Evolutionary conservation across 768 basidiomycete species (phyloP).

Genomic region (Asterophora lycoperdoides): DNA sequence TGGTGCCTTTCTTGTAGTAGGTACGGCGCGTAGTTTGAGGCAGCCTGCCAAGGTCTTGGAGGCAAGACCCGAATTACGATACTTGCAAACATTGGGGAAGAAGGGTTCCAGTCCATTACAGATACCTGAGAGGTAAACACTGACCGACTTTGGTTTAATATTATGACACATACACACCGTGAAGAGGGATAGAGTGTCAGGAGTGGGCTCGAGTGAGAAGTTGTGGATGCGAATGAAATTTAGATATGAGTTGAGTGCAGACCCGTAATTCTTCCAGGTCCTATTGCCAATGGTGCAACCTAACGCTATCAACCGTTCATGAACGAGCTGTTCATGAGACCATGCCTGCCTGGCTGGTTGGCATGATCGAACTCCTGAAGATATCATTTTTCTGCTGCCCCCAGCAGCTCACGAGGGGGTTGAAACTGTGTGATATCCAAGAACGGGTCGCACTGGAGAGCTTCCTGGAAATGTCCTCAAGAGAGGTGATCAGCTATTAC

Average conservation of each 20-base stretch:
- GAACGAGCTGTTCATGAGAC: conserved; percentile 13
- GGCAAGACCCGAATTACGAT: no score
- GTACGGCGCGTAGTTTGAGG: no score
- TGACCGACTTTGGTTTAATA: no score
- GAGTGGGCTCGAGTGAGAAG: no score
- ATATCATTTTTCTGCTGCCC: conserved; percentile 20
- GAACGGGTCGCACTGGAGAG: background rate
- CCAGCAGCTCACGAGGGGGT: conserved; percentile 25
- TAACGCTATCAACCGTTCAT: background rate
- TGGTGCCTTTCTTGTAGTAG: no score
- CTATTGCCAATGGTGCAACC: conserved; percentile 19
- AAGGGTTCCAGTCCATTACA: no score
- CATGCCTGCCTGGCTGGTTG: conserved; percentile 32
- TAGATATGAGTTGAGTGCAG: conserved; percentile 27
- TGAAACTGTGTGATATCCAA: conserved; percentile 7
- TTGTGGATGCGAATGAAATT: no score
- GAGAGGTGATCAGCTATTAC: conserved; percentile 20
- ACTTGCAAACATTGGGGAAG: no score
- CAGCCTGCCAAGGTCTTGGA: no score
- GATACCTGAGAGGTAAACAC: no score
- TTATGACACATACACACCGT: no score
- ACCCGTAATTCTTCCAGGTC: conserved; percentile 23
- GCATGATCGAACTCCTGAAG: conserved; percentile 7
- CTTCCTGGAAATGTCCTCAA: conserved; percentile 1
- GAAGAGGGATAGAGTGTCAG: no score